These are phyloP conservation scores for Colletotrichum sp. DNA, from an alignment of 2,329 filamentous ascomycete species.

Conservation along the genomic window DNA sequence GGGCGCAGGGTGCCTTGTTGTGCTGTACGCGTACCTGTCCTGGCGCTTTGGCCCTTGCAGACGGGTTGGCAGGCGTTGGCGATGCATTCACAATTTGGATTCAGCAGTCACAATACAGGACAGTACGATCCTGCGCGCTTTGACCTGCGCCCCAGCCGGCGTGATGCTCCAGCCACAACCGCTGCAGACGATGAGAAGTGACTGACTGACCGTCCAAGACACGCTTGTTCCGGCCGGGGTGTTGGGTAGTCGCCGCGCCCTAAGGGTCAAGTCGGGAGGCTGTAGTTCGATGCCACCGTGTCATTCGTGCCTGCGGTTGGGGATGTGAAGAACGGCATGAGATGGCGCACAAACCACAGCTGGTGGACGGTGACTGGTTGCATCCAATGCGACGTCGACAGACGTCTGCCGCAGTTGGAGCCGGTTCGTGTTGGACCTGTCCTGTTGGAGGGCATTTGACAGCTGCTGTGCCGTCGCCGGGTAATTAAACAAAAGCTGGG, in stretches of 20 bases:
- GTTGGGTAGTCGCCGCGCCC: background rate
- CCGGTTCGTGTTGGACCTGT: background rate
- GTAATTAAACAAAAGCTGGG: background rate
- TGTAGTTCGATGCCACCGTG: background rate
- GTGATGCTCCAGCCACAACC: background rate
- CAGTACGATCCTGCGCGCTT: background rate
- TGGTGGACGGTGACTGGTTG: background rate
- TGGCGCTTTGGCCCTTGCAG: background rate
- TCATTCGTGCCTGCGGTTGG: background rate
- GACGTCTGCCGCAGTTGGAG: background rate
- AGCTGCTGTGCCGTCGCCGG: background rate
- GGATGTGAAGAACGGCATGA: background rate
- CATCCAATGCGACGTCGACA: background rate
- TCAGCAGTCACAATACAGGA: background rate
- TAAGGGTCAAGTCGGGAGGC: background rate
- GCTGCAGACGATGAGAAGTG: background rate
- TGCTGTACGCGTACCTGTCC: background rate
- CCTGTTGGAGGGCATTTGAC: background rate
- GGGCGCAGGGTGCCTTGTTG: background rate
- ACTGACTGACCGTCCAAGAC: background rate
- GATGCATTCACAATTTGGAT: background rate
- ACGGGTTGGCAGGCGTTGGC: background rate
- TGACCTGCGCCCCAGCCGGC: background rate
- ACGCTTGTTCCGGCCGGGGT: background rate
- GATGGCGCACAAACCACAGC: background rate